Evolutionary conservation across 148 eudicot genomes (phyloP).

Genomic region (Diospyros kaki): DNA sequence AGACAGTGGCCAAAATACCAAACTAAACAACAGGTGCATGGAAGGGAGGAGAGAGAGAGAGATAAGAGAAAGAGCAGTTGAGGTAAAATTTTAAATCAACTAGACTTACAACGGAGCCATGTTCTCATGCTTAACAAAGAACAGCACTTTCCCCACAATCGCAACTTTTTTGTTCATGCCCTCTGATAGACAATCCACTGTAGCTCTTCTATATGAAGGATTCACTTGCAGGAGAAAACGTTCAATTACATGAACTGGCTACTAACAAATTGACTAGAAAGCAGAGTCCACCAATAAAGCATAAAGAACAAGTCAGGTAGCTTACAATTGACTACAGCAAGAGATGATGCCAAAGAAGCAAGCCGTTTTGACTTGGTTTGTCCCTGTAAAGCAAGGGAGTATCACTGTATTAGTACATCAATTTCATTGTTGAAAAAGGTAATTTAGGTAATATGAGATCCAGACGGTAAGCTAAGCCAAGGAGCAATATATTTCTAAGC

Average conservation of each 20-base stretch:
- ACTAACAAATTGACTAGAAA: slow-evolving; percentile 9
- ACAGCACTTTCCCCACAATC: slow-evolving; percentile 59
- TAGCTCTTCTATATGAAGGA: slow-evolving; percentile 50
- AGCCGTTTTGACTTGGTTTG: slow-evolving; percentile 65
- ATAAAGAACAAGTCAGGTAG: slow-evolving; percentile 10
- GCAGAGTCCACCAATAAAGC: not conserved
- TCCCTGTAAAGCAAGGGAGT: slow-evolving; percentile 39
- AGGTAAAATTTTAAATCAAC: not conserved
- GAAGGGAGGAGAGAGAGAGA: not conserved
- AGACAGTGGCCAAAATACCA: not conserved
- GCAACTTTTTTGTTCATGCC: slow-evolving; percentile 75
- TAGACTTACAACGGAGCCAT: slow-evolving; percentile 65
- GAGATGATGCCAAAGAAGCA: slow-evolving; percentile 50
- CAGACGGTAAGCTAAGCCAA: no score
- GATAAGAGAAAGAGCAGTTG: not conserved
- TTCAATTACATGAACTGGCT: slow-evolving; percentile 15
- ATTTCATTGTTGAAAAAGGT: not conserved
- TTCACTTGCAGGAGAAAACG: slow-evolving; percentile 35
- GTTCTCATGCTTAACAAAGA: slow-evolving; percentile 59
- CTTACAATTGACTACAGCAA: slow-evolving; percentile 61
- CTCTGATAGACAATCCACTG: slow-evolving; percentile 53
- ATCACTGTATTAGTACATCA: not conserved
- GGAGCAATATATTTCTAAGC: no score
- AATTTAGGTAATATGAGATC: no score
- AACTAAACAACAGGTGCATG: no score